phyloP scores from a whole-genome alignment of 2,329 filamentous ascomycete genomes.

The Diaporthe capsici region DNA sequence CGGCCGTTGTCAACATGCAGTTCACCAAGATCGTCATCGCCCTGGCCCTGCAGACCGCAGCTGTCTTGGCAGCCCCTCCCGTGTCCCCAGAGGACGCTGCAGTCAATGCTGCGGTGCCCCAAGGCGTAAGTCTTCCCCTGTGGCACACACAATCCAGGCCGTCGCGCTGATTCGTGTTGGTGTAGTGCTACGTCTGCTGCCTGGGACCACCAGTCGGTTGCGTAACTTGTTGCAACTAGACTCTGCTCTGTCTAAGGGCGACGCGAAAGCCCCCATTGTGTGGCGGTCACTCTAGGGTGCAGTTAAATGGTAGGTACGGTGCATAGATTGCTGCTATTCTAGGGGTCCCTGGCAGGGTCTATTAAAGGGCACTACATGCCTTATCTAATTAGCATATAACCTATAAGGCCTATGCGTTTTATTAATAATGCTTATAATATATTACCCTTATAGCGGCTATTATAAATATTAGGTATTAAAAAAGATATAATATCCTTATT shows the following conservation, averaged over 20 bases:
- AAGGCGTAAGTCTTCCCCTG: background rate
- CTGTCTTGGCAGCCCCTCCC: conserved; percentile 11
- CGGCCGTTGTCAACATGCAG: background rate
- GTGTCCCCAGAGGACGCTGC: conserved; percentile 9
- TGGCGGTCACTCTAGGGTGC: too few species aligned
- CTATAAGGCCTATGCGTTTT: fast-evolving
- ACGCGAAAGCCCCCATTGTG: too few species aligned
- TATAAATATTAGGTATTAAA: too few species aligned
- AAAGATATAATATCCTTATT: too few species aligned
- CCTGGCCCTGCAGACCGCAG: conserved; percentile 4
- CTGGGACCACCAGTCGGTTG: background rate
- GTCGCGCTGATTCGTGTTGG: background rate
- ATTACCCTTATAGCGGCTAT: too few species aligned
- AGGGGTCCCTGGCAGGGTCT: too few species aligned
- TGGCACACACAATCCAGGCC: fast-evolving
- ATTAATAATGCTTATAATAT: too few species aligned
- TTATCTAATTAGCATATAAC: too few species aligned
- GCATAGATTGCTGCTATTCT: too few species aligned
- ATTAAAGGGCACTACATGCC: too few species aligned
- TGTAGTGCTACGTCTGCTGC: conserved; percentile 15
- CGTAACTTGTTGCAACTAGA: conserved; percentile 6
- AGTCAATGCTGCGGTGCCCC: conserved; percentile 30
- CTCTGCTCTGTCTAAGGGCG: too few species aligned
- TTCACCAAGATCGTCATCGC: conserved; percentile 4
- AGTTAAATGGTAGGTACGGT: too few species aligned